Conservation (phyloP, 1,284 basidiomycete species). For the Trametes sp. region DNA sequence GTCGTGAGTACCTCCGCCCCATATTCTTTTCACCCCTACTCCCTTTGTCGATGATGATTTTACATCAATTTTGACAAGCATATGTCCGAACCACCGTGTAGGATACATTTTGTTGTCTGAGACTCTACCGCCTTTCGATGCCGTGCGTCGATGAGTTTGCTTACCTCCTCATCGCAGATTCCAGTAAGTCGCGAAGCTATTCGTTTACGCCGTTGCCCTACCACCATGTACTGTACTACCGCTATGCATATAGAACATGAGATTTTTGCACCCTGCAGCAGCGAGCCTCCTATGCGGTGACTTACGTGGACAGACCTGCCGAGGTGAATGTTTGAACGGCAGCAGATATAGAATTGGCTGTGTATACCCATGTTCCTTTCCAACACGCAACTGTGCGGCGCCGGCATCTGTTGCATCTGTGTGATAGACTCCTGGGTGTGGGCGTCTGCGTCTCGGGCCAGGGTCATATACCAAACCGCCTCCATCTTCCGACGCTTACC, state of each 20-base stretch:
- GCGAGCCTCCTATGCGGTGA: too few species aligned
- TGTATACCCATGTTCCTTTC: too few species aligned
- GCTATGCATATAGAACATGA: background rate
- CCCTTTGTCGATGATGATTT: slow-evolving; percentile 50
- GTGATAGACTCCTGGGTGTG: background rate
- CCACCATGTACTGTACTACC: background rate
- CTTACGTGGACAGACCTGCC: too few species aligned
- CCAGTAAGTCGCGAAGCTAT: background rate
- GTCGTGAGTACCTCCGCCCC: slow-evolving; percentile 17
- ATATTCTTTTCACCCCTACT: background rate
- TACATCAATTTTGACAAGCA: slow-evolving; percentile 54
- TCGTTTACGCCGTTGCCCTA: background rate
- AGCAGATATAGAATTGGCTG: too few species aligned
- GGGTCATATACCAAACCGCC: background rate
- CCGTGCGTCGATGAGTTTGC: slow-evolving; percentile 18
- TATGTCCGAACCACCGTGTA: slow-evolving; percentile 62
- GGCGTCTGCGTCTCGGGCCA: background rate
- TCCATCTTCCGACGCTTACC: background rate
- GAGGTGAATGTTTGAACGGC: too few species aligned
- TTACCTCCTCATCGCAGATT: background rate
- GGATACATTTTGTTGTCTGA: slow-evolving; percentile 56
- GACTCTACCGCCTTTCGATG: slow-evolving; percentile 36
- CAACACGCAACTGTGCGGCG: too few species aligned
- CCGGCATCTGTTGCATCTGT: background rate
- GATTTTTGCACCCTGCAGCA: too few species aligned